Conservation (phyloP, 495 filamentous ascomycete genomes). For the Penicillium goetzii region DNA sequence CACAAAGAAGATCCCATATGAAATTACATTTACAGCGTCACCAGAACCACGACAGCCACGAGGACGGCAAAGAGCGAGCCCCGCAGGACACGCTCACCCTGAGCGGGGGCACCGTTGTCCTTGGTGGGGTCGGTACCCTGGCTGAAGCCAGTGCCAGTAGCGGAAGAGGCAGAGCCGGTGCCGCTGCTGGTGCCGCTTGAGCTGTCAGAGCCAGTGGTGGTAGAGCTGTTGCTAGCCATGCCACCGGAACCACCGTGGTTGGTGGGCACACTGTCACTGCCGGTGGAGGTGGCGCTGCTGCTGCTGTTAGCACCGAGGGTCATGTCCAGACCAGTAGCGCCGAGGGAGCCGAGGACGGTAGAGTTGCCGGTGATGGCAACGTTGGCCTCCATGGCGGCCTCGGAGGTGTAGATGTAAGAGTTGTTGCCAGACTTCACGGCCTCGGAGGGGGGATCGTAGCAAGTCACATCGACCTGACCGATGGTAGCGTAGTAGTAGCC, state of each 20-base stretch:
- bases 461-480: conserved; percentile 75
- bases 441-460: conserved; percentile 74
- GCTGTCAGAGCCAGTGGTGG: conserved; percentile 25
- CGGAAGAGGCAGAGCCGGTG: conserved; percentile 19
- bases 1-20: conserved; percentile 5
- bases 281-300: conserved; percentile 25
- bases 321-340: conserved; percentile 78
- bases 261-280: conserved; percentile 41
- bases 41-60: conserved; percentile 57
- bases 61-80: conserved; percentile 61
- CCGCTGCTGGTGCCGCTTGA: conserved; percentile 33
- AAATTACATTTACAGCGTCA: conserved; percentile 51
- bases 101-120: conserved; percentile 40
- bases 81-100: conserved; percentile 50
- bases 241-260: conserved; percentile 29
- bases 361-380: conserved; percentile 73
- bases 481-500: conserved; percentile 91
- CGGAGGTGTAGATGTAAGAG: conserved; percentile 76
- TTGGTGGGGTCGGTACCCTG: conserved; percentile 29
- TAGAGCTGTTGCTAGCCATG: conserved; percentile 24
- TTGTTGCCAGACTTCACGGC: conserved; percentile 61
- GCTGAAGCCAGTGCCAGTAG: conserved; percentile 29
- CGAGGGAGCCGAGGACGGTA: conserved; percentile 79
- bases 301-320: conserved; percentile 38
- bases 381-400: conserved; percentile 69